Percentiles rank a stretch among this genome's conserved stretches.
Conservation (phyloP, 176 grass and related monocot species). For the Carex scoparia region DNA sequence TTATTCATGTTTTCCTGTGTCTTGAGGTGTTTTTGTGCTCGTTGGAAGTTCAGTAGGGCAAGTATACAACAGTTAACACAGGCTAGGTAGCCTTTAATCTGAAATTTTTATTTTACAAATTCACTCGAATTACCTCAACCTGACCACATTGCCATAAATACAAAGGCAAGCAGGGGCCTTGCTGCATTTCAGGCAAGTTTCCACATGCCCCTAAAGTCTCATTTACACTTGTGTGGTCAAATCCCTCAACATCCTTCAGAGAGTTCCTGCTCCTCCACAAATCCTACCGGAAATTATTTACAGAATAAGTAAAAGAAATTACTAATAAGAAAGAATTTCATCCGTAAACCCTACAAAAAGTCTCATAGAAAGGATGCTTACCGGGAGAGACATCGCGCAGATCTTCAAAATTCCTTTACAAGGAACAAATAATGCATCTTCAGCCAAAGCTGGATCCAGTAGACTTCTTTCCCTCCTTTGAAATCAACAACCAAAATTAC, state of each 20-base stretch:
- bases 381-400: conserved; percentile 88
- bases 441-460: conserved; percentile 47
- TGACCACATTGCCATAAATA: conserved; percentile 88
- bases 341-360: background rate
- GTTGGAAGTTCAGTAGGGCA: background rate
- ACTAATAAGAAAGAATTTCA: background rate
- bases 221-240: conserved; percentile 73
- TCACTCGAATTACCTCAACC: conserved; percentile 41
- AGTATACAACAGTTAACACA: background rate
- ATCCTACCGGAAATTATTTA: conserved; percentile 36
- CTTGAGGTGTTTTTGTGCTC: background rate
- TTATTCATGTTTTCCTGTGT: background rate
- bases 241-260: conserved; percentile 66
- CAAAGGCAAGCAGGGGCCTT: conserved; percentile 68
- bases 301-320: background rate
- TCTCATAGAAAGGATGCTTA: conserved; percentile 34
- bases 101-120: background rate
- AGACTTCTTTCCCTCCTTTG: conserved; percentile 78
- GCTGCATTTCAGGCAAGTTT: conserved; percentile 45
- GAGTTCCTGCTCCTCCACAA: conserved; percentile 69
- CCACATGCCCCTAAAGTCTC: conserved; percentile 84
- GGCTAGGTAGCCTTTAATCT: background rate
- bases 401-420: conserved; percentile 79
- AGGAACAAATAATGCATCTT: conserved; percentile 67
- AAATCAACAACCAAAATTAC: conserved; percentile 4